Evolutionary conservation across 345 rosid genomes (phyloP), one percentile per base, ranked within the genome.

Genomic region (Murraya koenigii): DNA sequence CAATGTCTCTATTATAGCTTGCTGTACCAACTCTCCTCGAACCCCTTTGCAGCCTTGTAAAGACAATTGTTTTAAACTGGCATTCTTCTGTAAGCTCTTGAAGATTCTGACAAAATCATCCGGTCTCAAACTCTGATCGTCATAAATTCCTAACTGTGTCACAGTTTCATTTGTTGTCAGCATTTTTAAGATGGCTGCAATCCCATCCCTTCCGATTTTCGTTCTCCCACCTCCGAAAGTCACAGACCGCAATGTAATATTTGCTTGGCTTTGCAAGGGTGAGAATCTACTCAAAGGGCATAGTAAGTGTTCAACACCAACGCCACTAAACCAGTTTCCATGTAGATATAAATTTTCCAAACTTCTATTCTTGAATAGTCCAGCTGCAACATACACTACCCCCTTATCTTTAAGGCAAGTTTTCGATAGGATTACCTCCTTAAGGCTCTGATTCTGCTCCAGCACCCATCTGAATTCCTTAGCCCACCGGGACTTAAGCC

Each of bases 271-370:
- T 78, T 94, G 97, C 84, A 96, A 81, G 69, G 97, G 77, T n/a
- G 97, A 91, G 88, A 96, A 96, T 82, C 95, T 90, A 80, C 95
- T 93, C 85, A 96, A 76, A 56, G 99, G 99, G 80, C 97, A 94
- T 20, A 96, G 83, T 71, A 94, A 77, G 85, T 96, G 95, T 73
- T 91, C 97, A 0, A 94, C 86, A 44, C 94, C 98, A 30, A 89
- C 71, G 19, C 97, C 95, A 71, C 88, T 81, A 76, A 89, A 96
- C 86, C 93, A 71, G 79, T 96, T 94, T 35, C 97, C 98, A 80
- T 96, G 95, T 54, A 91, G 87, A 81, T 85, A 83, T 82, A 94
- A 82, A 74, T 86, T 89, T 80, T 91, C 86, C 85, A 94, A 82
- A 67, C 80, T 88, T 87, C 80, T 84, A 81, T 96, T 96, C 90